Percentiles rank a stretch among this genome's conserved stretches.
Conservation (phyloP, 345 rosid genomes). For the Fremontodendron californicum region DNA sequence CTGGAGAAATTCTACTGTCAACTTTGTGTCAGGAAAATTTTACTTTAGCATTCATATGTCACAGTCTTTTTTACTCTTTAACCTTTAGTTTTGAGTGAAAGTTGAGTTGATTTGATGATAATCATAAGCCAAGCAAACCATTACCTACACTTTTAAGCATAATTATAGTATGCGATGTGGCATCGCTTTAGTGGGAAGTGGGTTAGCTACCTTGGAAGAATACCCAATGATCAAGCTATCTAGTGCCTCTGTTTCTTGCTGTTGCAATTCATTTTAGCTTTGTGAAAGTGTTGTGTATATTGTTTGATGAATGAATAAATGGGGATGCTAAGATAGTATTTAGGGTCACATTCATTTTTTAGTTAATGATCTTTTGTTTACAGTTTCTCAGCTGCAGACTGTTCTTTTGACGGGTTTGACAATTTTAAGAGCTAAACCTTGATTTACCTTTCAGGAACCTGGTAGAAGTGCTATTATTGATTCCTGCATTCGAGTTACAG, state of each 20-base stretch:
- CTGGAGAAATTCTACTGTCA: not conserved
- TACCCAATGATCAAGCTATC: constrained; percentile 1
- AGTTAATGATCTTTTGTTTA: not conserved
- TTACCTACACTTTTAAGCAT: constrained; percentile 6
- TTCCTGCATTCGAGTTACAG: constrained; percentile 83
- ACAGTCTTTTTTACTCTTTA: not conserved
- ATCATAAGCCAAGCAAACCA: constrained; percentile 3
- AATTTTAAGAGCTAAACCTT: constrained; percentile 8
- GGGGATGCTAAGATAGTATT: not conserved
- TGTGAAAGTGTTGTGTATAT: not conserved
- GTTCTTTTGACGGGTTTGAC: not conserved
- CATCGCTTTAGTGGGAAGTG: not conserved
- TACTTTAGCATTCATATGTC: not conserved
- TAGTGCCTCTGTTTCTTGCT: not conserved
- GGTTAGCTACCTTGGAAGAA: not conserved
- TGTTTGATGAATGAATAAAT: not conserved
- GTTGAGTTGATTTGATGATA: not conserved
- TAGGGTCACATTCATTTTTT: not conserved
- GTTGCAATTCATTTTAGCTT: not conserved
- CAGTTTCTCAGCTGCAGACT: not conserved
- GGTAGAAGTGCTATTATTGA: constrained; percentile 77
- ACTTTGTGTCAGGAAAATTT: constrained; percentile 8
- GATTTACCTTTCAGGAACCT: constrained; percentile 45
- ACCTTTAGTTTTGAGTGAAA: not conserved
- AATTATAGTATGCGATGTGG: not conserved